These are phyloP conservation scores for Tolypocladium cylindrosporum DNA, from an alignment of 2,329 filamentous ascomycete species.

Conservation along the genomic window DNA sequence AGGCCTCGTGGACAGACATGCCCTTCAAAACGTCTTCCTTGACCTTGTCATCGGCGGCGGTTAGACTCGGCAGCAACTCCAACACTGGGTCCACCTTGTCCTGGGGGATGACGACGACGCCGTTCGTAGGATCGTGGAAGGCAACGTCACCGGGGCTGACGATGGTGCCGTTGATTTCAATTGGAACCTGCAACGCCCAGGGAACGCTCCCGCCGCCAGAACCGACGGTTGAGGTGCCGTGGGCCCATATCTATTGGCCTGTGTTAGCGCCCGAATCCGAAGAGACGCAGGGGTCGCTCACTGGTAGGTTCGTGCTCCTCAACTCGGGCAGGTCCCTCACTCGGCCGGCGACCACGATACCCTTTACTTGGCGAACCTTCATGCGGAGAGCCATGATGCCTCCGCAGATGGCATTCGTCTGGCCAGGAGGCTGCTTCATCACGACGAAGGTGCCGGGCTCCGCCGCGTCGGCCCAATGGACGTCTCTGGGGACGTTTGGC, in stretches of 20 bases:
- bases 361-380: constrained; percentile 48
- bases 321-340: constrained; percentile 57
- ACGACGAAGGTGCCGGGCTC: constrained; percentile 52
- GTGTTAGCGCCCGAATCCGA: not conserved
- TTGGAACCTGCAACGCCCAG: constrained; percentile 38
- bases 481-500: constrained; percentile 44
- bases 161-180: constrained; percentile 31
- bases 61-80: constrained; percentile 43
- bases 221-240: constrained; percentile 47
- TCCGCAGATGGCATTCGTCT: constrained; percentile 63
- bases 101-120: constrained; percentile 57
- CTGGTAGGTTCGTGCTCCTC: constrained; percentile 42
- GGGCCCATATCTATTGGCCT: constrained; percentile 39
- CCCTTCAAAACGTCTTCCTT: constrained; percentile 55
- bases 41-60: constrained; percentile 47
- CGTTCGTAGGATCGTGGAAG: constrained; percentile 60
- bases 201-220: constrained; percentile 45
- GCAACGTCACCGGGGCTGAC: constrained; percentile 53
- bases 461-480: constrained; percentile 60
- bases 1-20: constrained; percentile 54
- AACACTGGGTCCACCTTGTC: constrained; percentile 50
- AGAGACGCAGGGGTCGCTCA: constrained; percentile 23
- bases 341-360: constrained; percentile 57
- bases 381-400: constrained; percentile 67
- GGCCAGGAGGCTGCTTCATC: constrained; percentile 53